Conservation (phyloP, 805 yeast species). For the Kockiozyma suomiensis region DNA sequence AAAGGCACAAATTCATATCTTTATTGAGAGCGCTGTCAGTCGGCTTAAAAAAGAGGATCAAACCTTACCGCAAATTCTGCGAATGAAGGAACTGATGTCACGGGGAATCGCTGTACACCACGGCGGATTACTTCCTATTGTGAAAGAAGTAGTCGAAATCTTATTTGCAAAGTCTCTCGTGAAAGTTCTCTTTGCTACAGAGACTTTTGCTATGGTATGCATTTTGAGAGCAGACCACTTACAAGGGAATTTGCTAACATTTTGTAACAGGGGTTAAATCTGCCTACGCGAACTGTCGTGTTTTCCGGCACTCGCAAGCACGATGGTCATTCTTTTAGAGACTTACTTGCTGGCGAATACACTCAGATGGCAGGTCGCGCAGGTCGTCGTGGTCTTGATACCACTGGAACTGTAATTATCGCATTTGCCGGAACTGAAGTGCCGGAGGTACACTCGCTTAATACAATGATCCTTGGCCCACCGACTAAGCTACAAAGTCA, state of each 20-base stretch:
- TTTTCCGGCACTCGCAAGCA: slow-evolving; percentile 84
- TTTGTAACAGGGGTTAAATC: slow-evolving; percentile 71
- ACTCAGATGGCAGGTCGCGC: slow-evolving; percentile 99
- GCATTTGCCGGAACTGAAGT: slow-evolving; percentile 57
- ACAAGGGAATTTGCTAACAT: not conserved
- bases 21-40: slow-evolving; percentile 83
- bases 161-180: slow-evolving; percentile 83
- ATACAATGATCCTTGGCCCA: slow-evolving; percentile 80
- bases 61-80: slow-evolving; percentile 85
- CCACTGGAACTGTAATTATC: slow-evolving; percentile 90
- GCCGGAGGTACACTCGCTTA: slow-evolving; percentile 48
- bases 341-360: slow-evolving; percentile 90
- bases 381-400: slow-evolving; percentile 94
- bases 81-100: slow-evolving; percentile 76
- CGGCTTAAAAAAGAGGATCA: slow-evolving; percentile 90
- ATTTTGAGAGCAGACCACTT: not conserved
- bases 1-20: slow-evolving; percentile 89
- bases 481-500: slow-evolving; percentile 91
- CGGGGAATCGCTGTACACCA: slow-evolving; percentile 97
- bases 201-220: slow-evolving; percentile 86
- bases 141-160: slow-evolving; percentile 90
- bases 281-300: slow-evolving; percentile 95
- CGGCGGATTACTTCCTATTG: slow-evolving; percentile 90
- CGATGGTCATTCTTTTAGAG: slow-evolving; percentile 82
- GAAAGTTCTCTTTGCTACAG: slow-evolving; percentile 93